phyloP scores from a whole-genome alignment of 805 yeast genomes.

The Candida insectalens region DNA sequence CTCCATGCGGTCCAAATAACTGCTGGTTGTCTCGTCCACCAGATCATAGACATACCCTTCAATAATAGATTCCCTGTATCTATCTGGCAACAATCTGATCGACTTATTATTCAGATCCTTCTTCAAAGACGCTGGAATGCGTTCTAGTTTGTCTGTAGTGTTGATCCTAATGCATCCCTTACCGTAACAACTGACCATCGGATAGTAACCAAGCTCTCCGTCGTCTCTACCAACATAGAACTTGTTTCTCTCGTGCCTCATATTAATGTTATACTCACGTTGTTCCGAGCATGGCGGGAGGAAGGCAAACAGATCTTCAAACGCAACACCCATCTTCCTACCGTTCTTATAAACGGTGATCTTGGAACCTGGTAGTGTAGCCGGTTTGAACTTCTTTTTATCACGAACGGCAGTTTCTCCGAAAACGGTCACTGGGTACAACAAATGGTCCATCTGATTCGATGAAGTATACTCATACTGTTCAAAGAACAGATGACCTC shows the following conservation, averaged over 20 bases:
- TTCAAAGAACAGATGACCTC: conserved; percentile 70
- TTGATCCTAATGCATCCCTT: conserved; percentile 69
- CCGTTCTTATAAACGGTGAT: conserved; percentile 78
- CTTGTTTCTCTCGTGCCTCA: conserved; percentile 1
- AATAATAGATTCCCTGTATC: conserved; percentile 61
- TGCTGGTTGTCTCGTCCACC: conserved; percentile 72
- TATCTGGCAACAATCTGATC: conserved; percentile 42
- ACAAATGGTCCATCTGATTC: conserved; percentile 60
- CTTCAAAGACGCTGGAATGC: conserved; percentile 28
- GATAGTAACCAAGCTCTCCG: conserved; percentile 83
- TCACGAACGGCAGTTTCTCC: conserved; percentile 60
- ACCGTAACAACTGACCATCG: conserved; percentile 74
- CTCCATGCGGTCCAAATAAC: conserved; percentile 32
- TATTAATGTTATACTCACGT: conserved; percentile 22
- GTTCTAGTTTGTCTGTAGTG: conserved; percentile 55
- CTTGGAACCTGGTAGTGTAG: conserved; percentile 45
- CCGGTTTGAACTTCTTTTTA: conserved; percentile 34
- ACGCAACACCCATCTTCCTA: conserved; percentile 48
- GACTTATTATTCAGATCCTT: conserved; percentile 14
- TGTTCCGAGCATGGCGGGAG: conserved; percentile 68
- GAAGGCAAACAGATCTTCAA: conserved; percentile 61
- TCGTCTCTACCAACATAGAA: conserved; percentile 47
- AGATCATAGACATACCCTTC: conserved; percentile 81
- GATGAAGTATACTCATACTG: conserved; percentile 70
- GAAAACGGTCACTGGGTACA: conserved; percentile 62